Conservation (phyloP, 768 basidiomycete species). For the Mycena indigotica region DNA sequence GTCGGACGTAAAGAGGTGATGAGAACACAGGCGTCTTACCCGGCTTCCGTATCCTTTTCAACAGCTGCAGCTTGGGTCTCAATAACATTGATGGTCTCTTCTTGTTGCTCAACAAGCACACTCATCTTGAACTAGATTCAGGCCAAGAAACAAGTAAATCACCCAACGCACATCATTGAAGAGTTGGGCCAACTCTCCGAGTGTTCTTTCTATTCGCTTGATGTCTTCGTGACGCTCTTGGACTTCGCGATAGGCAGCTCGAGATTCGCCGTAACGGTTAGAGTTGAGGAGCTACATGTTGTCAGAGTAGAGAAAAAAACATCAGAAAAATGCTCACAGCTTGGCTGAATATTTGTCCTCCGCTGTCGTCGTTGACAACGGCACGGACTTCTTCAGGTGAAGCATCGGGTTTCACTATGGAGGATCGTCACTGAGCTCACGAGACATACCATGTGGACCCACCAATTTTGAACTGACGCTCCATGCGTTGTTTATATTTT, state of each 20-base stretch:
- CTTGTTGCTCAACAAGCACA: slow-evolving; percentile 92
- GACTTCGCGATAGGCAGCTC: slow-evolving; percentile 93
- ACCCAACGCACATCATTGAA: slow-evolving; percentile 83
- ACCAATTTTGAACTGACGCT: slow-evolving; percentile 89
- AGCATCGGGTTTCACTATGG: slow-evolving; percentile 86
- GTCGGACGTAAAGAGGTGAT: background rate
- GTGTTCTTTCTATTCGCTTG: slow-evolving; percentile 90
- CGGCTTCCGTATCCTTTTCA: slow-evolving; percentile 82
- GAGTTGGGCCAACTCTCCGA: slow-evolving; percentile 90
- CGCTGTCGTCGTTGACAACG: slow-evolving; percentile 82
- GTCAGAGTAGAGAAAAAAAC: slow-evolving; percentile 4
- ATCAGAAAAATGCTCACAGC: slow-evolving; percentile 58
- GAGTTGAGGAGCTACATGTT: slow-evolving; percentile 75
- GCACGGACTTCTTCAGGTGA: slow-evolving; percentile 84
- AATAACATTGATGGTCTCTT: slow-evolving; percentile 82
- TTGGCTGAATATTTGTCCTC: slow-evolving; percentile 88
- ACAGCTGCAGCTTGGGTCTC: slow-evolving; percentile 75
- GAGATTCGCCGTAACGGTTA: slow-evolving; percentile 87
- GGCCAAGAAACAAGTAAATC: background rate
- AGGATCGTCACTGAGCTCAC: background rate
- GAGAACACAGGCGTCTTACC: slow-evolving; percentile 49
- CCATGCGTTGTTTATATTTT: slow-evolving; percentile 80
- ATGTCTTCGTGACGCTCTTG: slow-evolving; percentile 96
- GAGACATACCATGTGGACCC: slow-evolving; percentile 21
- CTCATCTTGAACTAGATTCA: slow-evolving; percentile 66